Conservation (phyloP, 495 filamentous ascomycete genomes). For the Extremus antarcticus region DNA sequence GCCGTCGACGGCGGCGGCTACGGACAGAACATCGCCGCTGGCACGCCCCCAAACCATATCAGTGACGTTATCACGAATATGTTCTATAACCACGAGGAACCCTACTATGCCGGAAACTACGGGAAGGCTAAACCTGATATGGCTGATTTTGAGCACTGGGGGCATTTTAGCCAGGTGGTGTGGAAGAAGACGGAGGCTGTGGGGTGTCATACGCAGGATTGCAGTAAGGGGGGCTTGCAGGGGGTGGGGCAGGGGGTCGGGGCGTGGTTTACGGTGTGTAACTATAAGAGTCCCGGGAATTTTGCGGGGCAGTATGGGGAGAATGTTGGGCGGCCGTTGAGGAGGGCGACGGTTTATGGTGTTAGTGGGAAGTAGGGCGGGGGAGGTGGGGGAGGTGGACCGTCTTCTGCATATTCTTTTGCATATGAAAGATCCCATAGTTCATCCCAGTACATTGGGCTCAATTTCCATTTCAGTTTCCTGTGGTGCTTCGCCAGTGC, state of each 20-base stretch:
- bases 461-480: no score
- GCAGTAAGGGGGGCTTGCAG: conserved; percentile 24
- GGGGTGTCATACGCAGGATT: conserved; percentile 59
- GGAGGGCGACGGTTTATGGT: not conserved
- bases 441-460: no score
- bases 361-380: not conserved
- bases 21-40: conserved; percentile 72
- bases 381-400: no score
- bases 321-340: not conserved
- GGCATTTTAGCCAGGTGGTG: conserved; percentile 84
- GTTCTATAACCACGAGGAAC: conserved; percentile 77
- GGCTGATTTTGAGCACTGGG: conserved; percentile 53
- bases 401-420: no score
- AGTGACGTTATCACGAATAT: conserved; percentile 56
- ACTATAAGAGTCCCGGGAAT: conserved; percentile 43
- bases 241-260: conserved; percentile 34
- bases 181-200: conserved; percentile 64
- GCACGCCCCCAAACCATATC: conserved; percentile 38
- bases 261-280: conserved; percentile 71
- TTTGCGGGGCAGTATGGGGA: not conserved
- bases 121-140: conserved; percentile 42
- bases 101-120: conserved; percentile 26
- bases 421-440: no score
- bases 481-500: no score
- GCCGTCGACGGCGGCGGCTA: conserved; percentile 59